Percentiles rank a stretch among this genome's conserved stretches.
Evolutionary conservation across 495 filamentous ascomycete species (phyloP).

Genomic region (Xylaria palmicola): DNA sequence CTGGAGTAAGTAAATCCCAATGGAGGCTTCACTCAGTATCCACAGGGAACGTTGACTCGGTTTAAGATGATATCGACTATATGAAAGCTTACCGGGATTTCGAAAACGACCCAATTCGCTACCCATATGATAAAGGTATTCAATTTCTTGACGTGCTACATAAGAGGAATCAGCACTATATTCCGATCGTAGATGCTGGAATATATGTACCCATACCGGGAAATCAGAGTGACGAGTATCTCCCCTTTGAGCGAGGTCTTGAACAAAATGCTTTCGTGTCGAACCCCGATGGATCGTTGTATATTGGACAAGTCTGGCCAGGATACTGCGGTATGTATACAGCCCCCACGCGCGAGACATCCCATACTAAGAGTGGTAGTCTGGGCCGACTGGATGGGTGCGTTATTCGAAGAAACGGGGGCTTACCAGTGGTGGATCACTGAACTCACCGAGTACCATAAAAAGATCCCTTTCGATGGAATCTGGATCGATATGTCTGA

Average conservation of each 20-base stretch:
- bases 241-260: conserved; percentile 66
- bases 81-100: conserved; percentile 71
- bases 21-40: not conserved
- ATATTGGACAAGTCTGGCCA: conserved; percentile 84
- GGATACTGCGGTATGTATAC: conserved; percentile 57
- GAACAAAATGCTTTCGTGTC: conserved; percentile 66
- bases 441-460: conserved; percentile 60
- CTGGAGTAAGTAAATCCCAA: conserved; percentile 49
- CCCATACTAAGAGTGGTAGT: conserved; percentile 46
- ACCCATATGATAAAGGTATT: conserved; percentile 61
- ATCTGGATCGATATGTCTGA: conserved; percentile 93
- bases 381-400: conserved; percentile 55
- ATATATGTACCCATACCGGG: conserved; percentile 75
- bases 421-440: conserved; percentile 69
- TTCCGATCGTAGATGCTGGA: conserved; percentile 83
- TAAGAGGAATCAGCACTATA: conserved; percentile 65
- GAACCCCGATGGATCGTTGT: conserved; percentile 66
- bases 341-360: conserved; percentile 43
- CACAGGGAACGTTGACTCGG: conserved; percentile 43
- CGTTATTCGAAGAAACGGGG: conserved; percentile 59
- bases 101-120: conserved; percentile 68
- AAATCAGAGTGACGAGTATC: conserved; percentile 69
- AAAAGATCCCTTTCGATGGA: conserved; percentile 71
- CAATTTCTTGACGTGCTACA: conserved; percentile 68
- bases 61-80: conserved; percentile 80